Conservation (phyloP, 2,329 filamentous ascomycete genomes). For the Purpureocillium takamizusanense region DNA sequence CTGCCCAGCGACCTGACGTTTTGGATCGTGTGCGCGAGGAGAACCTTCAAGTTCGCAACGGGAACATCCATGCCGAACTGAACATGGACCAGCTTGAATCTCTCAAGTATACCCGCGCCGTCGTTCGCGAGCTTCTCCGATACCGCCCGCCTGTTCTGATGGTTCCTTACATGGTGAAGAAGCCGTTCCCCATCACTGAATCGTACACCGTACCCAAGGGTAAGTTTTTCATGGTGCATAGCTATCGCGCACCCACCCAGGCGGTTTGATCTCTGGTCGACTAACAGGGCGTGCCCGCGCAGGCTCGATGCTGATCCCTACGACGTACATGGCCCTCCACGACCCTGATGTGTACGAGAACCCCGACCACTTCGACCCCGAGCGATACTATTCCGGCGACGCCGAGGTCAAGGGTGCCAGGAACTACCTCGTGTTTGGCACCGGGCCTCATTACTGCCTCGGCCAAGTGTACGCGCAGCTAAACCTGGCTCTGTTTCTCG, state of each 20-base stretch:
- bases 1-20: constrained; percentile 88
- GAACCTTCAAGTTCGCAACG: constrained; percentile 68
- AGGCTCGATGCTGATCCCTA: constrained; percentile 90
- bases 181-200: constrained; percentile 82
- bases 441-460: constrained; percentile 91
- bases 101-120: constrained; percentile 82
- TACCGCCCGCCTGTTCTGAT: constrained; percentile 95
- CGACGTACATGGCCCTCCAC: constrained; percentile 81
- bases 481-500: constrained; percentile 82
- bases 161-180: constrained; percentile 93
- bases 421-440: constrained; percentile 96
- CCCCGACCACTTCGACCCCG: constrained; percentile 81
- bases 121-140: constrained; percentile 83
- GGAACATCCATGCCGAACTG: constrained; percentile 60
- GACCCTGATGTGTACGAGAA: constrained; percentile 89
- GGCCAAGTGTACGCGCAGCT: constrained; percentile 86
- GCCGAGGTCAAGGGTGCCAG: constrained; percentile 79
- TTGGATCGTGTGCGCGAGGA: constrained; percentile 87
- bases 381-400: constrained; percentile 83
- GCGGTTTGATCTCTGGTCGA: too few relatives aligned
- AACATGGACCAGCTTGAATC: constrained; percentile 82
- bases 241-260: too few relatives aligned
- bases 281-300: not conserved
- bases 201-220: constrained; percentile 89
- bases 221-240: constrained; percentile 21